Base-by-base conservation (phyloP, 2,329 filamentous ascomycete genomes). In the Verticillium longisporum region DNA sequence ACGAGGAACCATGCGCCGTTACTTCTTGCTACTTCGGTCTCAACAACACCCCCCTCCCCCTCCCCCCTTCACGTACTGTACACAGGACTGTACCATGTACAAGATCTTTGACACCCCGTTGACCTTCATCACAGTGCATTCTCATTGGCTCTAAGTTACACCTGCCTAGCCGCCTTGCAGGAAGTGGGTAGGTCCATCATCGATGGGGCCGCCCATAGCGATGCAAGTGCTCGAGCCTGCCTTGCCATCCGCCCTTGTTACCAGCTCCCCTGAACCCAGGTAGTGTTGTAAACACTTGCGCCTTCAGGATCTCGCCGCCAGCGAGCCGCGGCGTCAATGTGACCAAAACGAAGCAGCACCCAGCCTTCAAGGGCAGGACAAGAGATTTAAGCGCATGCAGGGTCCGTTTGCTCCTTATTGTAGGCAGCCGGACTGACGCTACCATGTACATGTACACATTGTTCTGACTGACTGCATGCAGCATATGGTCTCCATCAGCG, bases 131-230 rank as follows among this genome's bases (percentile, higher is more conserved):
- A 45, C 50, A 34, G 61, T 32, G 31, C n/a, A 3, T 14, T 32
- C 14, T 60, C 38, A 65, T 64, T 65, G 62, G 64, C 1, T 31
- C 26, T 33, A 11, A 6, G 18, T 10, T 63, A 61, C 60, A 63
- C 61, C 53, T 64, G 61, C 64, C 64, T 65, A 65, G 64, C 64
- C 64, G 64, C 64, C 62, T 65, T 64, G 64, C 64, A 65, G 59
- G 57, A 61, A 59, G 57, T 59, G 57, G 57, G 62, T n/a, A n/a
- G 38, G 41, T 5, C 41, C 21, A 26, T 26, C 26, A 26, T 26
- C 26, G 26, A 7, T 45, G 41, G 41, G 6, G 34, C 34, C 13
- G 41, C 41, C n/a, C 15, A 18, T 50, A 15, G 55, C 60, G 59
- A 65, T 65, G 64, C 64, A 63, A 64, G 64, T 64, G 62, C 56